These are phyloP conservation scores for Macrolepiota albuminosa DNA, from an alignment of 768 basidiomycete species.

Conservation along the genomic window DNA sequence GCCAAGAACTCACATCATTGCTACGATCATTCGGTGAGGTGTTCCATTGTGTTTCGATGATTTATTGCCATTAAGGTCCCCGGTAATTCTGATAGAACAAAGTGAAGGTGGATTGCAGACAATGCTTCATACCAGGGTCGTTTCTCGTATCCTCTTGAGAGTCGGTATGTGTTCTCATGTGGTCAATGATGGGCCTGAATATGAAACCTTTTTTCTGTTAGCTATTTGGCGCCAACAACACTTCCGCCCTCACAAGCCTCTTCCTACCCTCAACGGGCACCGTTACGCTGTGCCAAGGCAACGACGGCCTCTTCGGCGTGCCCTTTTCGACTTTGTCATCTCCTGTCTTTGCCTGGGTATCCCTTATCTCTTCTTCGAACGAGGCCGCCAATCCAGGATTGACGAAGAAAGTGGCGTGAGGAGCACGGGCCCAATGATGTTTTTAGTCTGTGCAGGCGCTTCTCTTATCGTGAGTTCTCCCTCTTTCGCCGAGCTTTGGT, in stretches of 20 bases:
- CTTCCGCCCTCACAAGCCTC: constrained; percentile 64
- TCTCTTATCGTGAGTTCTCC: constrained; percentile 52
- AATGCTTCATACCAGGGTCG: constrained; percentile 55
- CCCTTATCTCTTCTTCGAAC: constrained; percentile 68
- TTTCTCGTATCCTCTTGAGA: constrained; percentile 65
- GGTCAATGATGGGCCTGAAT: background rate
- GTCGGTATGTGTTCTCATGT: constrained; percentile 42
- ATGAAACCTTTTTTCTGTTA: constrained; percentile 14
- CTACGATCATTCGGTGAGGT: constrained; percentile 40
- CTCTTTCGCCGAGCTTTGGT: constrained; percentile 12
- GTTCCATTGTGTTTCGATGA: background rate
- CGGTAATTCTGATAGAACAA: constrained; percentile 17
- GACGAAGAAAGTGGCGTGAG: constrained; percentile 60
- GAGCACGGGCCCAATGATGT: constrained; percentile 50
- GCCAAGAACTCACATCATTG: constrained; percentile 64
- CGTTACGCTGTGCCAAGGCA: constrained; percentile 22
- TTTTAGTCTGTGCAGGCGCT: constrained; percentile 61
- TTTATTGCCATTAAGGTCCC: background rate
- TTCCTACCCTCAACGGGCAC: constrained; percentile 46
- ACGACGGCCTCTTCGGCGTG: constrained; percentile 41
- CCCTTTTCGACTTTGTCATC: constrained; percentile 52
- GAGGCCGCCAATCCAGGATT: constrained; percentile 39
- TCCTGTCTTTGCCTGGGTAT: constrained; percentile 71
- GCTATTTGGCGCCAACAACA: constrained; percentile 68
- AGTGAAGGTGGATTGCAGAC: constrained; percentile 39